Base-by-base conservation (phyloP, 345 rosid genomes). In the Combretum micranthum region DNA sequence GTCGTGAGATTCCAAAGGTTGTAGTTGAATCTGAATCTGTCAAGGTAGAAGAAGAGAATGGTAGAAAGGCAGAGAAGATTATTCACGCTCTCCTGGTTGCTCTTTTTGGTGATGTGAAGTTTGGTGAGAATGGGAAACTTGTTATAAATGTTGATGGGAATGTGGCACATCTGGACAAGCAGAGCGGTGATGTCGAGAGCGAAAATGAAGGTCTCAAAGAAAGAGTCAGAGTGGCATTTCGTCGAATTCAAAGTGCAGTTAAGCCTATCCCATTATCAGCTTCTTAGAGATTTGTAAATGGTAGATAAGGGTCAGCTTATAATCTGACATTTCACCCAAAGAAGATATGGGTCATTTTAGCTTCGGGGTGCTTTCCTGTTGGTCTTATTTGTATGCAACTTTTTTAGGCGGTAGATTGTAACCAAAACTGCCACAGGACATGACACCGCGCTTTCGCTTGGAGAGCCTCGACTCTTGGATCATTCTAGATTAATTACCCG, bases 31-130 rank as follows among this genome's bases (percentile, higher is more conserved):
- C 82, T 17, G 98, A 84, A 22, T 80, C 64, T 11, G 57, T 65
- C 3, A 84, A 83, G 64, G 69, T 86, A 0, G 76, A 71, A 64
- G 93, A 86, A 77, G 88, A 86, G 70, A 86, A 65, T 6, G 75
- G 51, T 56, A 83, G 81, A 73, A 88, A 83, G 75, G 84, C 76
- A 0, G 98, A 86, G 67, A 92, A 88, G 75, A 84, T 88, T 50
- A 52, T 81, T 16, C 71, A 75, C 16, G 95, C 95, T 1, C 81
- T 92, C 47, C 93, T 88, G 14, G 85, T 78, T 52, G 88, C 98
- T 11, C 88, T 92, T 26, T 92, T 88, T 22, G 95, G 98, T 55
- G 95, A 92, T 64, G 97, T 86, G 70, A 84, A 88, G 72, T 65
- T 63, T 11, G 95, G 89, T 32, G 96, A 86, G 66, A 65, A 86